These are phyloP conservation scores for Kokia cookei DNA, from an alignment of 441 rosid genomes.

Conservation along the genomic window DNA sequence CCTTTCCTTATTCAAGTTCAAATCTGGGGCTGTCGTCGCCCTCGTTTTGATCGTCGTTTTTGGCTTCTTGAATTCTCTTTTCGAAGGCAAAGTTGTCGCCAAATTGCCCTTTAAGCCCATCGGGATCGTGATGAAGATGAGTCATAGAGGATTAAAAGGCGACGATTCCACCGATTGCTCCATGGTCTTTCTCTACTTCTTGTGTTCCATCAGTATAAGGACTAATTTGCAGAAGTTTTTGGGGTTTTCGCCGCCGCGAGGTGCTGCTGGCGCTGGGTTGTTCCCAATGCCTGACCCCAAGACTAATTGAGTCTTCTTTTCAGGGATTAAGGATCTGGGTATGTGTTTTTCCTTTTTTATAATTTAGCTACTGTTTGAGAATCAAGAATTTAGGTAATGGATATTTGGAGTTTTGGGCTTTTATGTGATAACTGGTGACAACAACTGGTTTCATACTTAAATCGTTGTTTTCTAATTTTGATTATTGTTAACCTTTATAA, in stretches of 20 bases:
- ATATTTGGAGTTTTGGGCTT: not conserved
- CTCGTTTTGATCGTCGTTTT: conserved; percentile 74
- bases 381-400: not conserved
- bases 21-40: conserved; percentile 90
- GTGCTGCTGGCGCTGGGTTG: conserved; percentile 58
- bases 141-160: conserved; percentile 74
- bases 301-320: conserved; percentile 45
- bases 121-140: conserved; percentile 81
- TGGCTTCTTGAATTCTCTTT: conserved; percentile 71
- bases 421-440: not conserved
- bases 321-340: conserved; percentile 1
- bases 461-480: not conserved
- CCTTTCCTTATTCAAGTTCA: conserved; percentile 92
- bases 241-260: conserved; percentile 89
- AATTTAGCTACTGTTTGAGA: conserved; percentile 2
- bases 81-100: conserved; percentile 86
- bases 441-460: not conserved
- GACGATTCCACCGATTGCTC: conserved; percentile 84
- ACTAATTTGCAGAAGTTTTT: conserved; percentile 87
- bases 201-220: conserved; percentile 84
- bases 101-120: conserved; percentile 84
- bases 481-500: not conserved
- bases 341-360: not conserved
- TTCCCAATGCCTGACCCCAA: conserved; percentile 90
- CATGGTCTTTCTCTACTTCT: conserved; percentile 78